Evolutionary conservation across 805 yeast species (phyloP).

Genomic region (Cyberlindnera xylosilytica): DNA sequence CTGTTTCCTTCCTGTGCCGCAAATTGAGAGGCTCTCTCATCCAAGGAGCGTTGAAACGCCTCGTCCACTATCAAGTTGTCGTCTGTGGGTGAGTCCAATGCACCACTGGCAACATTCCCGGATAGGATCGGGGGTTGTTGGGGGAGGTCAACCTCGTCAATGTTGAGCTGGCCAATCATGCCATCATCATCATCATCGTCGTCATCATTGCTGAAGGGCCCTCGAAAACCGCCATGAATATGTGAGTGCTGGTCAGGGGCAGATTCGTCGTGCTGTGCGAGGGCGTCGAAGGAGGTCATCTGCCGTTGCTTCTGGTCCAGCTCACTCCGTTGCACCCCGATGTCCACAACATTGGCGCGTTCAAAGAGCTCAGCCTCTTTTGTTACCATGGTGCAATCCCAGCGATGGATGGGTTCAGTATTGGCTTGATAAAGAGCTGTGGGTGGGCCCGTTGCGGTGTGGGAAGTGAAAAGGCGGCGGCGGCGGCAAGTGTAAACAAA

Average conservation of each 20-base stretch:
- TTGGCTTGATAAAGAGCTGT: too few relatives aligned
- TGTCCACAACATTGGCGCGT: slow-evolving; percentile 31
- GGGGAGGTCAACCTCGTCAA: slow-evolving; percentile 41
- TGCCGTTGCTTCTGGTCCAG: not conserved
- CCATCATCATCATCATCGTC: slow-evolving; percentile 28
- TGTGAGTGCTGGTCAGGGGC: too few relatives aligned
- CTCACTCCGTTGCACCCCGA: slow-evolving; percentile 28
- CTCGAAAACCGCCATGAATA: too few relatives aligned
- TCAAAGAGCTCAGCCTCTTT: slow-evolving; percentile 32
- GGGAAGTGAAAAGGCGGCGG: too few relatives aligned
- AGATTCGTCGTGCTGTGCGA: not conserved
- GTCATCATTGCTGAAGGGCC: not conserved
- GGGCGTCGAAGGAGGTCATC: slow-evolving; percentile 2
- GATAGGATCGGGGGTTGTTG: not conserved
- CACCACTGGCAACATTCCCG: slow-evolving; percentile 2
- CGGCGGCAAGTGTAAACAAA: too few relatives aligned
- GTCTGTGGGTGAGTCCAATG: slow-evolving; percentile 30
- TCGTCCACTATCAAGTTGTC: slow-evolving; percentile 31
- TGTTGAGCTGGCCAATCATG: slow-evolving; percentile 31
- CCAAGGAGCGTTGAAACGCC: slow-evolving; percentile 31
- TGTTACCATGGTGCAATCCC: slow-evolving; percentile 13
- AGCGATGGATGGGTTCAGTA: too few relatives aligned
- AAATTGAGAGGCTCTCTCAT: slow-evolving; percentile 35
- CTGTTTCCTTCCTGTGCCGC: slow-evolving; percentile 10
- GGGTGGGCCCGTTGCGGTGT: too few relatives aligned